phyloP scores from a whole-genome alignment of 106 monocot genomes.

The Phalaenopsis equestris region DNA sequence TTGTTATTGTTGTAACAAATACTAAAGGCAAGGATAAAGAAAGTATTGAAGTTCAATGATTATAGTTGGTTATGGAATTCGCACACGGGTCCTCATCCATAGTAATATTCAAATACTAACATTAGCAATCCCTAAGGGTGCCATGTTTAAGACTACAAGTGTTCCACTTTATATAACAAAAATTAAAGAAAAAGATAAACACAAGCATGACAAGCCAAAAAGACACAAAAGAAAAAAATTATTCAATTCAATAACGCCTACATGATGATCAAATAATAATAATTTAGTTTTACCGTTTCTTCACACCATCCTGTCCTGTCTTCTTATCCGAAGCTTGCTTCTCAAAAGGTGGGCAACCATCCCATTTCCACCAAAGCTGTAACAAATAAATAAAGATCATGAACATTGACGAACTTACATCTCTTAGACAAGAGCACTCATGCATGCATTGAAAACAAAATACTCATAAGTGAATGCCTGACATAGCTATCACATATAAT shows the following conservation, averaged over 20 bases:
- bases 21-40: no score
- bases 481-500: background rate
- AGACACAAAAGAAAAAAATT: background rate
- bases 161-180: background rate
- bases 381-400: background rate
- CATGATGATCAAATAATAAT: background rate
- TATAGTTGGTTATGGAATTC: background rate
- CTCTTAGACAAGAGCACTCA: background rate
- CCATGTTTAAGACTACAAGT: background rate
- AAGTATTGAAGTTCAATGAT: background rate
- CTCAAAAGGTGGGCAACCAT: slow-evolving; percentile 90
- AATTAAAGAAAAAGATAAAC: background rate
- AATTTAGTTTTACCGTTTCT: slow-evolving; percentile 59
- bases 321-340: slow-evolving; percentile 66
- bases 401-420: background rate
- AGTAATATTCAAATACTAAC: background rate
- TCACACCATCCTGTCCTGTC: slow-evolving; percentile 45
- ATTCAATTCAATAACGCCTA: background rate
- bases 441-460: background rate
- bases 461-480: background rate
- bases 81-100: background rate
- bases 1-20: no score
- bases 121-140: background rate
- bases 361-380: slow-evolving; percentile 99
- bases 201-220: background rate